These are phyloP conservation scores for Neurospora intermedia DNA, from an alignment of 495 filamentous ascomycete species.

Conservation along the genomic window DNA sequence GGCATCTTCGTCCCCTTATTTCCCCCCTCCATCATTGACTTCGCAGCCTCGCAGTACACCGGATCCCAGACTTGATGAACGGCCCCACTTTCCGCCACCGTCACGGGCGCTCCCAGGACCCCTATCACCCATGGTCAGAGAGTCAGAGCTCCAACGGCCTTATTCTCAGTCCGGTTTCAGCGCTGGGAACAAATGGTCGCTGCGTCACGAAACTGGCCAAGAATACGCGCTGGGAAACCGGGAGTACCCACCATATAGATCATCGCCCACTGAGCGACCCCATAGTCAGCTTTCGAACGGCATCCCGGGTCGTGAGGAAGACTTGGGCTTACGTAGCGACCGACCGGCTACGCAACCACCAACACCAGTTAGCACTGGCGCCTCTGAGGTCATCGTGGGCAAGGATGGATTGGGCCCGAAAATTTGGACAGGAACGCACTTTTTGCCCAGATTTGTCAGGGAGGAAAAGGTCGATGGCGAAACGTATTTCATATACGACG, in stretches of 20 bases:
- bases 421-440: constrained; percentile 52
- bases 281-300: constrained; percentile 8
- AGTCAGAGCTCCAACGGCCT: constrained; percentile 20
- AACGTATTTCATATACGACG: constrained; percentile 77
- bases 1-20: constrained; percentile 32
- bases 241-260: constrained; percentile 12
- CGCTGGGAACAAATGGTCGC: constrained; percentile 17
- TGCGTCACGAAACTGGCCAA: constrained; percentile 20
- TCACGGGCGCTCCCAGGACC: constrained; percentile 31
- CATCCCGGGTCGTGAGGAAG: constrained; percentile 10
- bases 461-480: constrained; percentile 61
- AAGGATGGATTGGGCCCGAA: constrained; percentile 49
- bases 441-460: constrained; percentile 47
- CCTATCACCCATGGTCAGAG: constrained; percentile 26
- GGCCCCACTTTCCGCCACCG: constrained; percentile 29
- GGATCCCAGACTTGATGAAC: constrained; percentile 29
- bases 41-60: constrained; percentile 32
- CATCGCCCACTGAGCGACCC: constrained; percentile 13
- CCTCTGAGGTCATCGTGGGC: constrained; percentile 29
- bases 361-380: constrained; percentile 29
- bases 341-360: constrained; percentile 17
- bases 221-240: constrained; percentile 23
- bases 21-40: constrained; percentile 21
- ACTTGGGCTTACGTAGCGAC: constrained; percentile 10
- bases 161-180: constrained; percentile 16